Base-by-base conservation (phyloP, 805 yeast species). In the Diddensiella santjacobensis region DNA sequence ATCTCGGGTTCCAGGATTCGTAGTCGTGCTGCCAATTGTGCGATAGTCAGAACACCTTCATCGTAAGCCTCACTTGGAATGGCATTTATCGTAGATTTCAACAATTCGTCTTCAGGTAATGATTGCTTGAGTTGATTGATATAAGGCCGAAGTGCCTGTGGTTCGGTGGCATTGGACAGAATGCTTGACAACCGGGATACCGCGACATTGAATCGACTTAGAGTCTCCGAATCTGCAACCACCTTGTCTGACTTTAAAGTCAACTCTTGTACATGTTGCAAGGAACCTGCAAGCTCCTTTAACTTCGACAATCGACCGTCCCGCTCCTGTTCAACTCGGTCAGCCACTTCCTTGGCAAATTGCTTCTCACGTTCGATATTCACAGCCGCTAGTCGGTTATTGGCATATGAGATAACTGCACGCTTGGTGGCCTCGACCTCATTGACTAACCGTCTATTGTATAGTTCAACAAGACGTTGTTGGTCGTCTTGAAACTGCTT, bases 21-120 rank as follows among this genome's bases (percentile, higher is more conserved):
- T 87, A 96, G 87, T 60, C 95, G 81, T 36, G 85, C 74, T 52
- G 84, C 75, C 40, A 89, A 73, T 69, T 89, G 96, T 22, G 88
- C 77, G 54, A 78, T 81, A 11, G 95, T 80, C 54, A 90, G 72
- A 22, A 91, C 79, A 35, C 95, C 86, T 22, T 70, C 65, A 35
- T 70, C 56, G 44, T 71, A 63, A 2, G 70, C 71, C 6, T 67
- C 68, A 13, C 65, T 62, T 39, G 83, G 80, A 44, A 82, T 65
- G 3, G 78, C 60, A 3, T 64, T 62, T 29, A 79, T 48, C 3
- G 82, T 79, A 23, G 73, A 68, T 26, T 71, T 66, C 17, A 77
- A 75, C 33, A 85, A 70, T 47, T 74, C 75, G 52, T 74, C 73
- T 42, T 78, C 77, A 10, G 68, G 61, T 22, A 73, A 70, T 6